Evolutionary conservation across 768 basidiomycete genomes (phyloP), one percentile per base, ranked within the genome.

Genomic region (Ramaria sp.): DNA sequence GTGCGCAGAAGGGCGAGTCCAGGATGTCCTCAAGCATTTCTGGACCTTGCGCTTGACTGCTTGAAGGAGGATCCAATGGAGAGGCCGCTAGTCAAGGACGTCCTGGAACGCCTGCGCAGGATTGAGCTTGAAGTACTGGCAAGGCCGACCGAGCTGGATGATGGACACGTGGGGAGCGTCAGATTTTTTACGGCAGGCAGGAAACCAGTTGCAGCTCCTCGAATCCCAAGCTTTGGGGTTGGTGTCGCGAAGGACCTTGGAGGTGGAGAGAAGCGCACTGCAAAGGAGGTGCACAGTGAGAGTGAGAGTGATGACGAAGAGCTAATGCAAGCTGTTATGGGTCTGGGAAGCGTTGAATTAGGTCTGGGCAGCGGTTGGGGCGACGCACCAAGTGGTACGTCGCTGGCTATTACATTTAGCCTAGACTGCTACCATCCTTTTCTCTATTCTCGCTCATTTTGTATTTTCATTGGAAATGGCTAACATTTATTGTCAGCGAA

Each of bases 101-200:
- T 99, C 59, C 77, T 99, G n/a, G 80, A 84, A 11, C 75, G 85
- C 13, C 75, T 99, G 11, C 74, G 84, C 12, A 74, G 74, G 4
- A 91, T 98, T 46, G 96, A 99, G 69, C 76, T 82, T 0, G 88
- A 94, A 62, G 83, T 98, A 3, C 71, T 94, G 7, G 69, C 78
- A 11, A 76, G 86, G 6, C 78, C 83, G 1, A 75, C 73, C 9
- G 84, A 86, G 59, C 75, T 74, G 7, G 81, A 82, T 33, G 83
- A 87, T 59, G 74, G 82, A 45, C 88, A 93, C 69, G 78, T 94
- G 34, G 91, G 92, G 7, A 91, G 88, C 59, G 74, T 96, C 70
- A 86, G 84, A 63, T 86, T 95, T 59, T 79, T 94, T 74, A 80
- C 83, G 0, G 80, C 81, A 10, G 74, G 75, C 3, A 85, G 80